Conservation (phyloP, 768 basidiomycete genomes). For the Inosperma sp. region DNA sequence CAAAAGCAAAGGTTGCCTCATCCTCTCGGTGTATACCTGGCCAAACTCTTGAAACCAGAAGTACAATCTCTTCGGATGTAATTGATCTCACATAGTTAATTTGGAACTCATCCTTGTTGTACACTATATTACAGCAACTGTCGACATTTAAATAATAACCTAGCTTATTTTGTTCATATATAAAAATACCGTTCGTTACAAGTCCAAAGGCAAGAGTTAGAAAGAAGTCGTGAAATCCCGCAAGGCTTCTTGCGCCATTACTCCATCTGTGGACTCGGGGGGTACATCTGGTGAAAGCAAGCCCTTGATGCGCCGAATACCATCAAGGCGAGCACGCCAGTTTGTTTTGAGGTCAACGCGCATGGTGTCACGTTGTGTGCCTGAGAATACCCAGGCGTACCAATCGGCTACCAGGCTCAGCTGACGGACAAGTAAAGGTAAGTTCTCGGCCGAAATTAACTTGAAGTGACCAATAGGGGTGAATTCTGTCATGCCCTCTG, state of each 20-base stretch:
- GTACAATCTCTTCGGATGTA: constrained; percentile 11
- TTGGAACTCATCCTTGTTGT: neutral
- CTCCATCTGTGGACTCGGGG: constrained; percentile 23
- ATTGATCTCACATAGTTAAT: constrained; percentile 21
- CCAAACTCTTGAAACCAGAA: neutral
- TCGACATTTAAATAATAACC: neutral
- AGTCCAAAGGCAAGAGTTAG: constrained; percentile 22
- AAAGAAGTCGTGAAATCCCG: constrained; percentile 58
- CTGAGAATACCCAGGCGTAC: constrained; percentile 80
- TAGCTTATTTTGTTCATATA: neutral
- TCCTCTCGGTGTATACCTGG: neutral
- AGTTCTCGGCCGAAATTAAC: constrained; percentile 81
- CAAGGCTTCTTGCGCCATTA: constrained; percentile 49
- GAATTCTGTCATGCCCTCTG: constrained; percentile 89
- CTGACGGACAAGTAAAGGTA: constrained; percentile 86
- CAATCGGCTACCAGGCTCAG: constrained; percentile 84
- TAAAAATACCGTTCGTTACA: neutral
- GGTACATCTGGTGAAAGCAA: constrained; percentile 31
- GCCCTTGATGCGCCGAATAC: constrained; percentile 66
- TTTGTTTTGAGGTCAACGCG: constrained; percentile 81
- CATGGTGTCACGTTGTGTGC: constrained; percentile 65
- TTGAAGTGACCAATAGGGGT: constrained; percentile 91
- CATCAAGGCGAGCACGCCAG: constrained; percentile 77
- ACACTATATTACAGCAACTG: neutral
- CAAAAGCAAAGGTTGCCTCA: constrained; percentile 9